Percentiles rank a stretch among this genome's conserved stretches.
Evolutionary conservation across 2,329 filamentous ascomycete species (phyloP).

Genomic region (Grosmannia huntii): DNA sequence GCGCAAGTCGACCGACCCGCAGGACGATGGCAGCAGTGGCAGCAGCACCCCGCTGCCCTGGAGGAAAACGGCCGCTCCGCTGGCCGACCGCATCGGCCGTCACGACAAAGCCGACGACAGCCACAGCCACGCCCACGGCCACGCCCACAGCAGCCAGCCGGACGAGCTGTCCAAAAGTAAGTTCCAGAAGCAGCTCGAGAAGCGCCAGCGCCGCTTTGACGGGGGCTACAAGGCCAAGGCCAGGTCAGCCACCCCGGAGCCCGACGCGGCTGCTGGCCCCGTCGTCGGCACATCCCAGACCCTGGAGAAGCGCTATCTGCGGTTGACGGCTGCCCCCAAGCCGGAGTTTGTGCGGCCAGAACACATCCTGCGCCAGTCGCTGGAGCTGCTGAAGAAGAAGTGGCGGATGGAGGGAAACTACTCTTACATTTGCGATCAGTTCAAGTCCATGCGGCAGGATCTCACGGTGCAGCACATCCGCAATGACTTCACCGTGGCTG

Average conservation of each 20-base stretch:
- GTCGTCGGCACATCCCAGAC: constrained; percentile 74
- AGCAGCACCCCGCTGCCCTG: constrained; percentile 49
- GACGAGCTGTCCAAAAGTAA: constrained; percentile 53
- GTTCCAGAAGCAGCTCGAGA: constrained; percentile 77
- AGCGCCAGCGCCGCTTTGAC: constrained; percentile 80
- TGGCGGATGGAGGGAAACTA: constrained; percentile 94
- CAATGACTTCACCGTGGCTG: constrained; percentile 89
- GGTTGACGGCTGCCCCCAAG: constrained; percentile 80
- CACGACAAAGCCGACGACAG: constrained; percentile 25
- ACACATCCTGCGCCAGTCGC: constrained; percentile 63
- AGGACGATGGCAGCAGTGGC: constrained; percentile 28
- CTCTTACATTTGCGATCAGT: constrained; percentile 95
- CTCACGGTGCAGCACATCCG: constrained; percentile 95
- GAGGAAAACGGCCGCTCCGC: constrained; percentile 48
- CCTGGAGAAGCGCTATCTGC: constrained; percentile 89
- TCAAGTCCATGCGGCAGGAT: constrained; percentile 96
- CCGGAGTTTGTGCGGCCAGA: constrained; percentile 81
- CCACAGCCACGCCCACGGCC: neutral
- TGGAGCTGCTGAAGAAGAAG: constrained; percentile 85
- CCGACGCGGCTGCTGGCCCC: constrained; percentile 45
- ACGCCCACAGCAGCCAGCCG: constrained; percentile 13
- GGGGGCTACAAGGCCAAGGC: constrained; percentile 46
- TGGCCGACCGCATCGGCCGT: constrained; percentile 62
- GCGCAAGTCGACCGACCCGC: constrained; percentile 63
- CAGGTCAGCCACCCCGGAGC: constrained; percentile 32